These are phyloP conservation scores for Penicillium sp. DNA, from an alignment of 2,329 filamentous ascomycete species.

Conservation along the genomic window DNA sequence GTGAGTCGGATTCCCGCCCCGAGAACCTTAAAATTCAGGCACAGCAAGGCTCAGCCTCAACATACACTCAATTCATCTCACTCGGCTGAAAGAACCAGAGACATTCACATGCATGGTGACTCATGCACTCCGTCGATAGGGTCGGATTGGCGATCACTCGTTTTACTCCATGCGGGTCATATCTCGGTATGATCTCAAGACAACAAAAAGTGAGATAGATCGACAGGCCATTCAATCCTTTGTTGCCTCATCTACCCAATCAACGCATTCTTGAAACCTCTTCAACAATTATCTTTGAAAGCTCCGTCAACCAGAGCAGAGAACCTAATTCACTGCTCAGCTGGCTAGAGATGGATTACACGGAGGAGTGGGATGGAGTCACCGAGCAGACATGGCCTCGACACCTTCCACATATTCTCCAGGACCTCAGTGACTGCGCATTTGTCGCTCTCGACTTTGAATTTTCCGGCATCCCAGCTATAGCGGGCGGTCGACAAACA, in stretches of 20 bases:
- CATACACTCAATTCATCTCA: neutral
- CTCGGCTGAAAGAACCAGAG: neutral
- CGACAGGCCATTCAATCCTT: neutral
- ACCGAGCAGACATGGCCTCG: slow-evolving; percentile 47
- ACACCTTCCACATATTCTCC: slow-evolving; percentile 53
- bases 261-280: neutral
- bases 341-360: slow-evolving; percentile 48
- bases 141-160: neutral
- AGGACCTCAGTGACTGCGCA: slow-evolving; percentile 54
- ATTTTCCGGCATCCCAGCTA: slow-evolving; percentile 57
- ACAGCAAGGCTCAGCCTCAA: neutral
- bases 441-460: slow-evolving; percentile 66
- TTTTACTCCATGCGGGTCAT: neutral
- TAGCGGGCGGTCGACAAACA: slow-evolving; percentile 40
- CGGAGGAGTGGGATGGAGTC: slow-evolving; percentile 26
- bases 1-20: neutral
- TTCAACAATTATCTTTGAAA: neutral
- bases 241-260: neutral
- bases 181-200: neutral
- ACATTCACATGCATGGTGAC: neutral
- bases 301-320: neutral
- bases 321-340: neutral
- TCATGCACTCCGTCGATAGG: neutral
- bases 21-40: neutral
- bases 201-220: neutral